phyloP scores from a whole-genome alignment of 1,284 basidiomycete species.

The Tausonia pullulans region DNA sequence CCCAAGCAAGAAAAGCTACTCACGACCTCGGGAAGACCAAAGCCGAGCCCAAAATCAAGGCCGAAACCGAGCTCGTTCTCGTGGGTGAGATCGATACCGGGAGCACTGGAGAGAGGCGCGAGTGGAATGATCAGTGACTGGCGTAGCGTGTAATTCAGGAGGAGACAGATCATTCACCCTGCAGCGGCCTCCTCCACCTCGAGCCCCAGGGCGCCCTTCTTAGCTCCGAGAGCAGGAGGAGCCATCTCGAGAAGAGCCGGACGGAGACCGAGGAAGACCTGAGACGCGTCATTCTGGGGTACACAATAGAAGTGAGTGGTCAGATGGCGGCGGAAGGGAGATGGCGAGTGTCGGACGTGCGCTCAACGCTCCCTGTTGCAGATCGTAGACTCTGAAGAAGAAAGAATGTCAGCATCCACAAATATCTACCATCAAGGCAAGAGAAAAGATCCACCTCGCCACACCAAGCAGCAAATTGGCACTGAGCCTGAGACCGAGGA shows the following conservation, averaged over 20 bases:
- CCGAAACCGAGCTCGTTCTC: not conserved
- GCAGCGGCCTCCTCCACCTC: slow-evolving; percentile 4
- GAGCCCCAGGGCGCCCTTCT: not conserved
- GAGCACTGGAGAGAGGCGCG: too few species aligned
- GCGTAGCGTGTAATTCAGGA: not conserved
- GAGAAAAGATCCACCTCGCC: slow-evolving; percentile 4
- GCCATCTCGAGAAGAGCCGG: slow-evolving; percentile 3
- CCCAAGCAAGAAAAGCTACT: not conserved
- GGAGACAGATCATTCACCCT: not conserved
- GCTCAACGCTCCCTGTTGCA: not conserved
- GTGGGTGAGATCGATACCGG: too few species aligned
- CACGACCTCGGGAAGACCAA: not conserved
- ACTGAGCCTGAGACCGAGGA: slow-evolving; percentile 7
- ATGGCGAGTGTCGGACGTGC: not conserved
- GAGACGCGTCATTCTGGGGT: slow-evolving; percentile 2
- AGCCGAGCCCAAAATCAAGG: slow-evolving; percentile 3
- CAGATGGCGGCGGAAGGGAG: not conserved
- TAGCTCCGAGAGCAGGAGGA: not conserved
- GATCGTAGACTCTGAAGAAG: slow-evolving; percentile 6
- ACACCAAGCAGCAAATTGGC: slow-evolving; percentile 11
- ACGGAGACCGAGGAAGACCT: slow-evolving; percentile 10
- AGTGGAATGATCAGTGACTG: too few species aligned
- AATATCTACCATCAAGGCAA: not conserved
- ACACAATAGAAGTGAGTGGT: not conserved
- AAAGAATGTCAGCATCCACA: not conserved